Percentiles rank a stretch among this genome's conserved stretches.
Evolutionary conservation across 352 stramenopile species (phyloP).

Genomic region (Globisporangium emineosum): DNA sequence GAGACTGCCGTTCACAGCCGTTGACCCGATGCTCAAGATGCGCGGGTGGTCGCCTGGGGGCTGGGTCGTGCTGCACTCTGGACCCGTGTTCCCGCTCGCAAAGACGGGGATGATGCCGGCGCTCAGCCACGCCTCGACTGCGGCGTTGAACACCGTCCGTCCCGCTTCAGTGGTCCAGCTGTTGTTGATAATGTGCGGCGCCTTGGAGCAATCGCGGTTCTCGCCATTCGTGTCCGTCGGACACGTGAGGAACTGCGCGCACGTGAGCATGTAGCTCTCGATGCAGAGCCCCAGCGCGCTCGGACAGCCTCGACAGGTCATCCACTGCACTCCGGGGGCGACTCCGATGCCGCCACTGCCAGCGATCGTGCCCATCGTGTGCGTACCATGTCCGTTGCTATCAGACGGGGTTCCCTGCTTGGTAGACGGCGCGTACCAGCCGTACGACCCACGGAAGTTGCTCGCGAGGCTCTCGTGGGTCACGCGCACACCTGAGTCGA

Average conservation of each 20-base stretch:
- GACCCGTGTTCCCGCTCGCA: slow-evolving; percentile 26
- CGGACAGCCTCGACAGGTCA: not conserved
- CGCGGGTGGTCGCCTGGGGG: slow-evolving; percentile 38
- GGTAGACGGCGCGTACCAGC: not conserved
- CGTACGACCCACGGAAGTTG: not conserved
- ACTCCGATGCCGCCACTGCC: not conserved
- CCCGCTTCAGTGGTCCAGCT: no score
- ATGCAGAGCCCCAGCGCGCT: no score
- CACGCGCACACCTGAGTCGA: not conserved
- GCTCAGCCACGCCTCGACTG: no score
- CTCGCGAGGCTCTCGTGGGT: not conserved
- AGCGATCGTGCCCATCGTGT: not conserved
- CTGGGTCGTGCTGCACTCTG: slow-evolving; percentile 25
- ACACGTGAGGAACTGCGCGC: not conserved
- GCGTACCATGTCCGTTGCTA: not conserved
- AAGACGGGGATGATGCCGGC: not conserved
- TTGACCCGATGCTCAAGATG: slow-evolving; percentile 37
- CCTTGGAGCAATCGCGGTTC: not conserved
- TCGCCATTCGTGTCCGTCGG: not conserved
- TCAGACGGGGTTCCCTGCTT: not conserved
- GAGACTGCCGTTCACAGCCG: slow-evolving; percentile 29
- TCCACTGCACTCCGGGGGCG: not conserved
- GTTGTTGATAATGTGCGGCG: not conserved
- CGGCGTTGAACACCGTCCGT: no score
- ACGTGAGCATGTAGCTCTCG: not conserved